A percentile compares a stretch with the other conserved stretches of the same genome.
phyloP scores from a whole-genome alignment of 805 yeast species.

The Sungouiella thailandica region DNA sequence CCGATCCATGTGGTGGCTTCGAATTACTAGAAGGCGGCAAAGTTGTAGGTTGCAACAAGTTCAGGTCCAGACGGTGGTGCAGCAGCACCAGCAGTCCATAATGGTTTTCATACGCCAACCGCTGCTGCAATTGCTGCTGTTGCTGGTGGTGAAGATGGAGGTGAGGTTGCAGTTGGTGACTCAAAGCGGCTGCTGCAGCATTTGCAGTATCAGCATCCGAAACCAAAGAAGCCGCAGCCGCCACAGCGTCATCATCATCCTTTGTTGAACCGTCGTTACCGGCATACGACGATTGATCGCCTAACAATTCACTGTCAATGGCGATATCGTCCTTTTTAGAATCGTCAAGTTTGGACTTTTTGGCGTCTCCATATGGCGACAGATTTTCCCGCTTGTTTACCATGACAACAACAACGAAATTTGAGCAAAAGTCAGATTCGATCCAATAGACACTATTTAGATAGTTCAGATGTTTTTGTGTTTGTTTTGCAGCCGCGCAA shows the following conservation, averaged over 20 bases:
- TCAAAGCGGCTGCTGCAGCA: constrained; percentile 19
- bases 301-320: constrained; percentile 40
- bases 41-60: constrained; percentile 31
- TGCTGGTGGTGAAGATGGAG: constrained; percentile 18
- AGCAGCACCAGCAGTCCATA: constrained; percentile 14
- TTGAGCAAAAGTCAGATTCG: no score
- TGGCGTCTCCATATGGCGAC: constrained; percentile 10
- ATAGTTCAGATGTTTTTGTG: no score
- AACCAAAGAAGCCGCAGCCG: constrained; percentile 25
- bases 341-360: constrained; percentile 12
- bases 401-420: constrained; percentile 5
- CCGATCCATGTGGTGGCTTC: constrained; percentile 69
- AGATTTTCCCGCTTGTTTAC: constrained; percentile 14
- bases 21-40: constrained; percentile 18
- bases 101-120: constrained; percentile 16
- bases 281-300: constrained; percentile 33
- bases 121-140: constrained; percentile 17
- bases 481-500: constrained; percentile 1
- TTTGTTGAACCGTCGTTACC: constrained; percentile 8
- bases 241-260: constrained; percentile 21
- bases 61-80: constrained; percentile 15
- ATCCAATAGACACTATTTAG: no score
- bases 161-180: constrained; percentile 20
- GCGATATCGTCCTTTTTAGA: constrained; percentile 21
- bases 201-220: constrained; percentile 21